These are phyloP conservation scores for Suillus bovinus DNA, from an alignment of 768 basidiomycete species.

Conservation along the genomic window DNA sequence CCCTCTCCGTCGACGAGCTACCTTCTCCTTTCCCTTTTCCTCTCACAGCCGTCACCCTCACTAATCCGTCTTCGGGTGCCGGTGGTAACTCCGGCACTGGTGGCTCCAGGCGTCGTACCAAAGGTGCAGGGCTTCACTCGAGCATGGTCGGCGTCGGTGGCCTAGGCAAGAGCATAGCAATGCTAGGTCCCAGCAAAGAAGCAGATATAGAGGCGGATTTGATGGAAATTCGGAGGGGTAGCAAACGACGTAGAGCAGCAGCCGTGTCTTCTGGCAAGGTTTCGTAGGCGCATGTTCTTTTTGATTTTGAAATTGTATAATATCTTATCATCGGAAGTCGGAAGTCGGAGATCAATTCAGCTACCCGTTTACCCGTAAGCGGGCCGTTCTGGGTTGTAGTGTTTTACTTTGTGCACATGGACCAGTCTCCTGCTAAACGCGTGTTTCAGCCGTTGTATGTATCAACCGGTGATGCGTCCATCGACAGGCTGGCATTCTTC, in stretches of 20 bases:
- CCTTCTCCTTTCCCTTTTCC: slow-evolving; percentile 83
- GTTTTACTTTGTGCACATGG: neutral
- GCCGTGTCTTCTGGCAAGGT: slow-evolving; percentile 33
- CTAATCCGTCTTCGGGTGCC: slow-evolving; percentile 34
- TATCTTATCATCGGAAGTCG: slow-evolving; percentile 33
- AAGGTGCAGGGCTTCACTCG: slow-evolving; percentile 54
- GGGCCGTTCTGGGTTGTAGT: neutral
- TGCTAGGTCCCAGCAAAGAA: slow-evolving; percentile 62
- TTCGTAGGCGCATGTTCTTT: slow-evolving; percentile 16
- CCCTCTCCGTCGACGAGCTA: slow-evolving; percentile 82
- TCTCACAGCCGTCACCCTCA: slow-evolving; percentile 56
- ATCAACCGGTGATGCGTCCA: slow-evolving; percentile 49
- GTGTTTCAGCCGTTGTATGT: slow-evolving; percentile 61
- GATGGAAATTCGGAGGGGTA: slow-evolving; percentile 75
- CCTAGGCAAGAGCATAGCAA: slow-evolving; percentile 68
- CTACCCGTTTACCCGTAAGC: neutral
- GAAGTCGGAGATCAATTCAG: slow-evolving; percentile 19
- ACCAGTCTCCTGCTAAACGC: slow-evolving; percentile 32
- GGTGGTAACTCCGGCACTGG: slow-evolving; percentile 43
- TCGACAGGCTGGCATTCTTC: slow-evolving; percentile 85
- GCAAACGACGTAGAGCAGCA: slow-evolving; percentile 49
- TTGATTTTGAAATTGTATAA: slow-evolving; percentile 1
- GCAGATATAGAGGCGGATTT: slow-evolving; percentile 73
- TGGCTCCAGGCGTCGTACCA: slow-evolving; percentile 43
- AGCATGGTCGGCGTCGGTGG: slow-evolving; percentile 60